Conservation (phyloP, 257 asterid genomes). For the Capsicum pubescens region DNA sequence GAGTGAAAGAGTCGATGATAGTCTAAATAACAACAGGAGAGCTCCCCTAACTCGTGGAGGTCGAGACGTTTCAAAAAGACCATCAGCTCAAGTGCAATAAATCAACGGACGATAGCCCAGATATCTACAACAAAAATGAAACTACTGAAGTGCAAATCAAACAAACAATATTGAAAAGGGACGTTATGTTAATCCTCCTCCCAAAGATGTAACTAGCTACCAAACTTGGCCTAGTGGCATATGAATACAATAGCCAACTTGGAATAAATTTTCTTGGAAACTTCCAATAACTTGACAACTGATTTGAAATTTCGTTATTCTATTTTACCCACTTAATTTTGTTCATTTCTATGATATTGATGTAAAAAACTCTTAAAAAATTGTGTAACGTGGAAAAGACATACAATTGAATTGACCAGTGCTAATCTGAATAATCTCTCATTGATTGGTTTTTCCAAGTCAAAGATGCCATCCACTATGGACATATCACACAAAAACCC, state of each 20-base stretch:
- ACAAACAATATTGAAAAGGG: neutral
- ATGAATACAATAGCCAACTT: neutral
- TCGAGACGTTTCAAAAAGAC: neutral
- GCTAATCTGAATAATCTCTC: neutral
- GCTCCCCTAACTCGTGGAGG: no score
- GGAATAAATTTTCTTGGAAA: neutral
- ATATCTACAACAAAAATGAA: neutral
- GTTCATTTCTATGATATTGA: neutral
- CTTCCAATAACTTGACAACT: neutral
- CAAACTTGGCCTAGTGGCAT: slow-evolving; percentile 5
- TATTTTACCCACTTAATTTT: neutral
- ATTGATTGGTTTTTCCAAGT: slow-evolving; percentile 1
- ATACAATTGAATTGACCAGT: neutral
- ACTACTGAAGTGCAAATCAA: neutral
- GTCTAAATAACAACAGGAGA: neutral
- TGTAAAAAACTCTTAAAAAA: no score
- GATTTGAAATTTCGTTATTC: neutral
- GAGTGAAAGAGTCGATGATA: neutral
- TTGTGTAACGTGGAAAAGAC: neutral
- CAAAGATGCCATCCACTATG: slow-evolving; percentile 25
- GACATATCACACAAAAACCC: neutral
- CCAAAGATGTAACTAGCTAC: neutral
- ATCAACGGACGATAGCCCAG: neutral
- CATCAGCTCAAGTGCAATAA: fast-evolving
- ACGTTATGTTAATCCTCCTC: neutral